Evolutionary conservation across 305 asterid genomes (phyloP).

Genomic region (Caryopteris hybrid): DNA sequence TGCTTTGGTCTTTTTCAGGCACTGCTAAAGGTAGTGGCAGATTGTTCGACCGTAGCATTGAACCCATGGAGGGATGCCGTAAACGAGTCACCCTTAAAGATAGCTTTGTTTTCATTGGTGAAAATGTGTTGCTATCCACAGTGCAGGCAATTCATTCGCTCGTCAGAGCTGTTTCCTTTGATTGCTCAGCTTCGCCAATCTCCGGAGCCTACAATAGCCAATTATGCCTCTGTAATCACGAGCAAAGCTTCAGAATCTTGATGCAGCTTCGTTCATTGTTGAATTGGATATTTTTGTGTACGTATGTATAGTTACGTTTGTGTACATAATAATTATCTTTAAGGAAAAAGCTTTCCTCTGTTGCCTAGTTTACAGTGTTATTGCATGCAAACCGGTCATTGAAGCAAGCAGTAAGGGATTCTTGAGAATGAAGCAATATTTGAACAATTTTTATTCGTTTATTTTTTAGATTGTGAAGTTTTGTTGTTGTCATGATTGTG

Average conservation of each 20-base stretch:
- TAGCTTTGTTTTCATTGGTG: conserved; percentile 80
- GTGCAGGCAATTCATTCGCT: conserved; percentile 74
- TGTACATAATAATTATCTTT: neutral
- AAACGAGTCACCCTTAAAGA: conserved; percentile 85
- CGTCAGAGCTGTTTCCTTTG: conserved; percentile 69
- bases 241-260: conserved; percentile 64
- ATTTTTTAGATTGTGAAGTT: no score
- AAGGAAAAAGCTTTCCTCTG: no score
- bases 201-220: conserved; percentile 87
- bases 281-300: no score
- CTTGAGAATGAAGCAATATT: no score
- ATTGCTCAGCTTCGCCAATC: conserved; percentile 85
- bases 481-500: no score
- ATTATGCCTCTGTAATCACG: conserved; percentile 71
- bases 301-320: neutral
- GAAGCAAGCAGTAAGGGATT: no score
- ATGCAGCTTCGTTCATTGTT: neutral
- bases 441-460: no score
- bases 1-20: conserved; percentile 46
- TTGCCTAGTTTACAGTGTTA: no score
- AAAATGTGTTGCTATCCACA: conserved; percentile 91
- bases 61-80: conserved; percentile 72
- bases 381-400: no score
- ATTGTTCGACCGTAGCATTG: conserved; percentile 68
- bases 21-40: conserved; percentile 78